Percentiles rank a stretch among this genome's conserved stretches.
phyloP scores from a whole-genome alignment of 805 yeast genomes.

The Teunomyces barrocoloradensis region DNA sequence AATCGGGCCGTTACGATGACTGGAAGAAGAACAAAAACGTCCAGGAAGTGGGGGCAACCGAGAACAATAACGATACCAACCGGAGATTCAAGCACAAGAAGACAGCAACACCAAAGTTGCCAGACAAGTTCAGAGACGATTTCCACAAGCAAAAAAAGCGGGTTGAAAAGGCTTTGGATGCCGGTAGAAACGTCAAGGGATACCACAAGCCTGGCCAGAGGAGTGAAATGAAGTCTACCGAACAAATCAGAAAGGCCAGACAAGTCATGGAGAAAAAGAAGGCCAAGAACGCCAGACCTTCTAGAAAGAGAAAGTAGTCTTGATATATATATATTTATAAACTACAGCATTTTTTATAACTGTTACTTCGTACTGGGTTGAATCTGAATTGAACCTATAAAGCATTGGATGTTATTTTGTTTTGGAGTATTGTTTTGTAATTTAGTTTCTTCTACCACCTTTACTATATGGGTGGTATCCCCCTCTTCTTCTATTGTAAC shows the following conservation, averaged over 20 bases:
- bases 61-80: constrained; percentile 28
- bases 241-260: constrained; percentile 78
- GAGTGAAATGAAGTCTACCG: constrained; percentile 63
- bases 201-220: constrained; percentile 45
- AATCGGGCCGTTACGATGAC: constrained; percentile 86
- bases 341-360: not conserved
- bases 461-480: constrained; percentile 46
- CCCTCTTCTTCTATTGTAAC: constrained; percentile 23
- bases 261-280: constrained; percentile 63
- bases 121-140: constrained; percentile 90
- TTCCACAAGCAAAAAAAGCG: constrained; percentile 77
- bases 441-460: constrained; percentile 29
- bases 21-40: constrained; percentile 79
- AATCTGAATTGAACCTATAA: not conserved
- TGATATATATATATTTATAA: not conserved
- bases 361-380: not conserved
- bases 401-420: not conserved
- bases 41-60: constrained; percentile 54
- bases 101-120: constrained; percentile 77
- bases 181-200: constrained; percentile 73
- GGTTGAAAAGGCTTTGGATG: constrained; percentile 73
- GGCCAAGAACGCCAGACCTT: constrained; percentile 81
- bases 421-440: not conserved
- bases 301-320: constrained; percentile 16
- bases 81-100: constrained; percentile 68